Base-by-base conservation (phyloP, 2,329 filamentous ascomycete genomes). In the Colletotrichum sp. region DNA sequence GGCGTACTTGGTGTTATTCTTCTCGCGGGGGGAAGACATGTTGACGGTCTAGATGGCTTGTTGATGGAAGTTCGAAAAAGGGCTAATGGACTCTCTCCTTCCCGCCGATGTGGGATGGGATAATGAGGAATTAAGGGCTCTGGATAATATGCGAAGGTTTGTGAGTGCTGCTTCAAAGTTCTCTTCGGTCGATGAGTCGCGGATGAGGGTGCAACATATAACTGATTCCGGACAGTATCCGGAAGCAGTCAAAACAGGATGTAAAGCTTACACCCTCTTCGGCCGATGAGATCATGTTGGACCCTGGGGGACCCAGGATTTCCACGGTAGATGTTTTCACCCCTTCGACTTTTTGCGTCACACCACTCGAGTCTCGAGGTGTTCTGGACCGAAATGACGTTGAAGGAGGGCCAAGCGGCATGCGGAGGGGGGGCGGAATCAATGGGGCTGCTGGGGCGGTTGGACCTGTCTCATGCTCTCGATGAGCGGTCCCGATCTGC, bases 1-100 rank as follows among this genome's bases (percentile, higher is more conserved):
- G 76, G 82, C 82, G 78, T 82, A 83, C 75, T 78, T 78, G 72
- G 81, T 79, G 68, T 51, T 51, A n/a, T 74, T 71, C 75, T 82
- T 82, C 75, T 82, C 76, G 69, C 77, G 79, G 64, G 81, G 81
- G 24, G 82, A 79, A 67, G 79, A 78, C 78, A 79, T 79, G 58
- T 66, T 79, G 70, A 54, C 62, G 31, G 8, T 33, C 21, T 31
- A 24, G 36, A 43, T 67, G 34, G 18, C 29, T 59, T 31, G 12
- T 59, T 58, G 24, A 21, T 58, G 69, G 76, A 78, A 78, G 69
- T 66, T 77, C 55, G 69, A 65, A 51, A 51, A 68, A 62, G 55
- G 65, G 31, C 33, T 29, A 21, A 61, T 15, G 54, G 33, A 11
- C 24, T 55, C 11, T 51, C n/a, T 12, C 13, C n/a, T 71, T 51